Evolutionary conservation across 2,329 filamentous ascomycete species (phyloP).

Genomic region (Phyllosticta capitalensis): DNA sequence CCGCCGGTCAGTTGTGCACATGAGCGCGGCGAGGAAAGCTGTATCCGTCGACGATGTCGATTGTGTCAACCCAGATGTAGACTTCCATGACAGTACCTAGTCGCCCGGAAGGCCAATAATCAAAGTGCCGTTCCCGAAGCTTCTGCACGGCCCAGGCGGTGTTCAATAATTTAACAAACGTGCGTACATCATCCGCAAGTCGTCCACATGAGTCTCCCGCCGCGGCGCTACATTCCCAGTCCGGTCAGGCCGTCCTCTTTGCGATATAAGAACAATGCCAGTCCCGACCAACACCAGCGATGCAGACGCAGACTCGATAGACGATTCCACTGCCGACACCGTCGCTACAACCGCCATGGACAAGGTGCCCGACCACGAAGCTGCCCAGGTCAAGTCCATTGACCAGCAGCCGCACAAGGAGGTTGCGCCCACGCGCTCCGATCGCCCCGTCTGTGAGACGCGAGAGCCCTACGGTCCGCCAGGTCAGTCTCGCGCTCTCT

Average conservation of each 20-base stretch:
- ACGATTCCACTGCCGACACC: background rate
- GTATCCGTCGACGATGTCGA: background rate
- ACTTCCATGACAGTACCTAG: no score
- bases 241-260: background rate
- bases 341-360: background rate
- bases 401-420: slow-evolving; percentile 9
- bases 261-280: background rate
- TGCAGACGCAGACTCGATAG: background rate
- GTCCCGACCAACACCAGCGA: background rate
- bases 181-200: background rate
- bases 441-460: slow-evolving; percentile 12
- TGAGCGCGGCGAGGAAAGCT: background rate
- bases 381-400: slow-evolving; percentile 2
- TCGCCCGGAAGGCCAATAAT: no score
- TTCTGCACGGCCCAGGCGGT: background rate
- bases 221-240: background rate
- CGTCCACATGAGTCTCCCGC: background rate
- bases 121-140: background rate
- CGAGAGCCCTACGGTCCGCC: slow-evolving; percentile 20
- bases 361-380: slow-evolving; percentile 7
- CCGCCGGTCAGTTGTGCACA: background rate
- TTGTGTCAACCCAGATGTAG: no score
- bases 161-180: background rate
- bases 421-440: slow-evolving; percentile 10
- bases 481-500: slow-evolving; percentile 12